Base-by-base conservation (phyloP, 352 stramenopile species). In the Phytophthora hybrid region DNA sequence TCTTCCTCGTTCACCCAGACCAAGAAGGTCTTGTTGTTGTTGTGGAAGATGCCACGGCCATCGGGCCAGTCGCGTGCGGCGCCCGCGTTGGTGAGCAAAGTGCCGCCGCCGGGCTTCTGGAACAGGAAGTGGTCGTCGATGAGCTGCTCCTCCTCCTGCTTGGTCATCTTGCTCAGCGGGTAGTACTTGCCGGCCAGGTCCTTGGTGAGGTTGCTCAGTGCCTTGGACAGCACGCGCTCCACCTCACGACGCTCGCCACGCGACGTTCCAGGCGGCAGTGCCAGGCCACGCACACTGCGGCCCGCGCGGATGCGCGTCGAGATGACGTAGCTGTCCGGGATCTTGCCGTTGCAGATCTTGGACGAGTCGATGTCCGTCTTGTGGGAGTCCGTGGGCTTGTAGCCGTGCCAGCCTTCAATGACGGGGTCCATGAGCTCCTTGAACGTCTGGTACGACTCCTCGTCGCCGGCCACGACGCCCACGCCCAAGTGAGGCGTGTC, bases 51-150 rank as follows among this genome's bases (percentile, higher is more conserved):
- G 34, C 89, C 92, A 66, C 93, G 80, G 16, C 80, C 92, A 70
- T 97, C 85, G 3, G 92, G 93, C 93, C 92, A 98, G 77, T 96
- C 89, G 34, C 90, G 78, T 5, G 89, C 90, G 5, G 93, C 87
- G 6, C 91, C 91, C 21, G 92, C 87, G 34, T 89, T 88, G 44
- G 83, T 87, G 21, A 92, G 71, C 59, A 94, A 71, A 41, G 84
- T 92, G 37, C 81, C 84, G 4, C 90, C 87, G 13, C 93, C 90
- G 0, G 93, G 93, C 77, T 97, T 97, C 63, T 97, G 86, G 73
- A 97, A 98, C 13, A 97, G 74, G 63, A 98, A 93, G 58, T 96
- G 90, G 39, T 93, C 82, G 68, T 92, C 75, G 39, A 97, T 94
- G 8, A 98, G 79, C 82, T 97, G 89, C 39, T 96, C 80, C 71